These are phyloP conservation scores for Tolypocladium ophioglossoides DNA, from an alignment of 2,329 filamentous ascomycete genomes.

Conservation along the genomic window DNA sequence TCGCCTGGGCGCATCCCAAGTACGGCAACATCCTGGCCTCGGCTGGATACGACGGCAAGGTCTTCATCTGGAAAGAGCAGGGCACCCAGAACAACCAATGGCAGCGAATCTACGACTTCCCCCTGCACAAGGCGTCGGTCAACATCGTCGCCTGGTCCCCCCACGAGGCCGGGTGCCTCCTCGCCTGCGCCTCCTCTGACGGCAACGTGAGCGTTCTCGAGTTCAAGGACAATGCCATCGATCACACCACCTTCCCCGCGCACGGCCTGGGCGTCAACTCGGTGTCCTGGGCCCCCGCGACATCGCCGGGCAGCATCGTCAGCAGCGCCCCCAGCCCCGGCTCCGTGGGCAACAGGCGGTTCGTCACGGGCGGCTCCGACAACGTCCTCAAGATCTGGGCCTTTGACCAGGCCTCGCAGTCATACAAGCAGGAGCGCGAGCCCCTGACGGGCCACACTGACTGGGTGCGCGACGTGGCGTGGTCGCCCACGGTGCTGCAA, in stretches of 20 bases:
- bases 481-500: constrained; percentile 88
- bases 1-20: constrained; percentile 96
- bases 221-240: constrained; percentile 93
- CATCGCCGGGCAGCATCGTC: constrained; percentile 73
- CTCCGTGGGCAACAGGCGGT: constrained; percentile 59
- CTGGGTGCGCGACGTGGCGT: constrained; percentile 96
- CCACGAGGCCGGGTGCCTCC: constrained; percentile 86
- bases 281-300: constrained; percentile 87
- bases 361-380: constrained; percentile 92
- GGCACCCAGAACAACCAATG: constrained; percentile 45
- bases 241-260: constrained; percentile 79
- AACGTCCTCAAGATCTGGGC: constrained; percentile 91
- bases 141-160: constrained; percentile 98
- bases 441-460: constrained; percentile 75
- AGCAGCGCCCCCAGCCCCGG: constrained; percentile 55
- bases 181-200: constrained; percentile 90
- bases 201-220: constrained; percentile 90
- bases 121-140: constrained; percentile 87
- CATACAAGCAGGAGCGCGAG: constrained; percentile 51
- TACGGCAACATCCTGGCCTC: constrained; percentile 97
- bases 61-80: constrained; percentile 96
- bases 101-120: constrained; percentile 88
- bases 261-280: constrained; percentile 93
- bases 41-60: constrained; percentile 92
- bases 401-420: constrained; percentile 54